Evolutionary conservation across 2,329 filamentous ascomycete genomes (phyloP).

Genomic region (Penicillium olsonii): DNA sequence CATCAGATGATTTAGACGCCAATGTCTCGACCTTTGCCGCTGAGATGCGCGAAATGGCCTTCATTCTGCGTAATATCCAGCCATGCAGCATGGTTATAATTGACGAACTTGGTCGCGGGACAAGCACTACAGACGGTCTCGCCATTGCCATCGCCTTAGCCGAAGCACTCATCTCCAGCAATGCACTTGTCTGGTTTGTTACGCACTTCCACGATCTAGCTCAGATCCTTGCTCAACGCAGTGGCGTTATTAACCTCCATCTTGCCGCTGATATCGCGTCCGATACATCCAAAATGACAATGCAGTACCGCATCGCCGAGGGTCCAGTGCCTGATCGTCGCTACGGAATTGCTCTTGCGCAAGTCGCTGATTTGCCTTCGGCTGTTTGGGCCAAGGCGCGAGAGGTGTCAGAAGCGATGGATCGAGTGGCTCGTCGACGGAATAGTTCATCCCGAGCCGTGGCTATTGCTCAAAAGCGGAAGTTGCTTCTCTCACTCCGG

Average conservation of each 20-base stretch:
- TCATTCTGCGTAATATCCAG: slow-evolving; percentile 83
- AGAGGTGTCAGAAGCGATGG: slow-evolving; percentile 63
- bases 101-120: slow-evolving; percentile 89
- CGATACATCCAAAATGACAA: slow-evolving; percentile 67
- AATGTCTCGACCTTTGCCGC: slow-evolving; percentile 92
- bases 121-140: slow-evolving; percentile 82
- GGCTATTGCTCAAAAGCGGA: slow-evolving; percentile 65
- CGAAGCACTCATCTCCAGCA: slow-evolving; percentile 79
- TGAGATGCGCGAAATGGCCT: slow-evolving; percentile 95
- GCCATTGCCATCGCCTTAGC: slow-evolving; percentile 88
- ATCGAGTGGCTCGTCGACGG: slow-evolving; percentile 58
- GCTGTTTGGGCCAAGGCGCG: slow-evolving; percentile 69
- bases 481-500: slow-evolving; percentile 70
- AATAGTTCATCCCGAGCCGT: slow-evolving; percentile 61
- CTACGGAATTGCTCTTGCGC: slow-evolving; percentile 83
- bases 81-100: slow-evolving; percentile 76
- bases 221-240: slow-evolving; percentile 70
- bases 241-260: slow-evolving; percentile 80
- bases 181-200: slow-evolving; percentile 84
- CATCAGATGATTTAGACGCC: slow-evolving; percentile 83
- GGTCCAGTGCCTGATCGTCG: slow-evolving; percentile 70
- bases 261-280: slow-evolving; percentile 68
- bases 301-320: slow-evolving; percentile 81
- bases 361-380: slow-evolving; percentile 70
- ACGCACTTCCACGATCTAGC: slow-evolving; percentile 90